Evolutionary conservation across 2,329 filamentous ascomycete species (phyloP).

Genomic region (Chrysosporium keratinophilum): DNA sequence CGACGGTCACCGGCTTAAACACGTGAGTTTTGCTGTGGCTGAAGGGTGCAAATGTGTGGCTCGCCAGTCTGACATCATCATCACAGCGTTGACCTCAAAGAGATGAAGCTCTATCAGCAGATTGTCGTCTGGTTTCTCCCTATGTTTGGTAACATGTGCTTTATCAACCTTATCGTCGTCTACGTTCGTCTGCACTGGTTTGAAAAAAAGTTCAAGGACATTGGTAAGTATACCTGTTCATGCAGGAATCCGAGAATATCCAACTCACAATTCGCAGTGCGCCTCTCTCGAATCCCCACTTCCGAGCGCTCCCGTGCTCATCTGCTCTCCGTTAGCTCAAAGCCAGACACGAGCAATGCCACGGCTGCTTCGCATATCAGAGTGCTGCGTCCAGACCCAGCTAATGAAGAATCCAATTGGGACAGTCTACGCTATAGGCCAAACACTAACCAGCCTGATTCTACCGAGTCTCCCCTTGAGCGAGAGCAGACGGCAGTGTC

Average conservation of each 20-base stretch:
- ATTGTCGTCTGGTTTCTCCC: constrained; percentile 43
- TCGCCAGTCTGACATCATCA: constrained; percentile 11
- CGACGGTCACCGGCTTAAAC: constrained; percentile 44
- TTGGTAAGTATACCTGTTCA: constrained; percentile 22
- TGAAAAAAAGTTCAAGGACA: constrained; percentile 35
- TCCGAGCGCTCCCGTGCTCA: constrained; percentile 11
- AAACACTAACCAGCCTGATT: not conserved
- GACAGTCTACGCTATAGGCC: constrained; percentile 7
- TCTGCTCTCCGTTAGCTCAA: constrained; percentile 7
- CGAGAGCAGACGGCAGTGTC: not conserved
- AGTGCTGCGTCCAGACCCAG: constrained; percentile 3
- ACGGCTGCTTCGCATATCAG: constrained; percentile 1
- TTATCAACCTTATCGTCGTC: constrained; percentile 43
- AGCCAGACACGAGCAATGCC: not conserved
- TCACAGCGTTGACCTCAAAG: constrained; percentile 41
- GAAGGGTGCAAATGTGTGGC: not conserved
- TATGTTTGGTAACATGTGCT: constrained; percentile 40
- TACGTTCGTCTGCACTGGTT: constrained; percentile 43
- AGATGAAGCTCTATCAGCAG: constrained; percentile 43
- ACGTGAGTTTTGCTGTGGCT: constrained; percentile 29
- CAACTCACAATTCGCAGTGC: constrained; percentile 2
- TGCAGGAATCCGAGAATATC: too few species aligned
- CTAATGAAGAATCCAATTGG: not conserved
- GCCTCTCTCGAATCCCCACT: constrained; percentile 8
- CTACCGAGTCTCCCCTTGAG: not conserved